Evolutionary conservation across 352 stramenopile species (phyloP), one percentile per base, ranked within the genome.

Genomic region (Phytopythium sindhum): DNA sequence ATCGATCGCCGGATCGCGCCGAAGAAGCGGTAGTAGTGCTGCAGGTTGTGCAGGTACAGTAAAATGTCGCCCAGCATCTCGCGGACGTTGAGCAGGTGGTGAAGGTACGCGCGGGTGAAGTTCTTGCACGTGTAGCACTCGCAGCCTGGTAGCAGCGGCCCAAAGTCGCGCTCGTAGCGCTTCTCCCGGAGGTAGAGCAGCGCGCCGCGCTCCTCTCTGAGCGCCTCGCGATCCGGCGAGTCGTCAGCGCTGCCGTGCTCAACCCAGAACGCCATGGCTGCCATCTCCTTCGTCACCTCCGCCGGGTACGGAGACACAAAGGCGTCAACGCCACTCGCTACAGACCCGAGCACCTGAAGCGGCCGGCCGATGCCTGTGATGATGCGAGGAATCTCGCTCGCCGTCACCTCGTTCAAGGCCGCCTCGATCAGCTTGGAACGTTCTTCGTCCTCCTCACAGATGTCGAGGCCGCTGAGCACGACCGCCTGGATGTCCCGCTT

Each of bases 1-100:
- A 92, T 87, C 21, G 75, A 58, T n/a, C 60, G 54, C 44, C 81
- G 80, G 28, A 92, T 85, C 41, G 75, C 71, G 50, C 66, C 61
- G 70, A 92, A 92, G 66, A 92, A 89, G 14, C 56, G 65, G 56
- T 86, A 89, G 70, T 92, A 92, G 65, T 89, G 79, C 67, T 90
- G 77, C 72, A 91, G 70, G 65, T 93, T 93, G 78, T 93, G 84
- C 58, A 93, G 60, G 68, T 97, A 97, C 24, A 98, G 63, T 48
- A 98, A 68, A 23, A 96, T 96, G 53, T 97, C 87, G 51, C 89
- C 90, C 21, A 98, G 71, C 81, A 98, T 91, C 76, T 98, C 93
- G 24, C 93, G 89, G 37, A 96, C 91, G 57, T 95, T 91, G 41
- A 97, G 82, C 68, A 98, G 65, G 76, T 98, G 93, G 72, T 98